These are phyloP conservation scores for Mycena pura DNA, from an alignment of 768 basidiomycete genomes.

Conservation along the genomic window DNA sequence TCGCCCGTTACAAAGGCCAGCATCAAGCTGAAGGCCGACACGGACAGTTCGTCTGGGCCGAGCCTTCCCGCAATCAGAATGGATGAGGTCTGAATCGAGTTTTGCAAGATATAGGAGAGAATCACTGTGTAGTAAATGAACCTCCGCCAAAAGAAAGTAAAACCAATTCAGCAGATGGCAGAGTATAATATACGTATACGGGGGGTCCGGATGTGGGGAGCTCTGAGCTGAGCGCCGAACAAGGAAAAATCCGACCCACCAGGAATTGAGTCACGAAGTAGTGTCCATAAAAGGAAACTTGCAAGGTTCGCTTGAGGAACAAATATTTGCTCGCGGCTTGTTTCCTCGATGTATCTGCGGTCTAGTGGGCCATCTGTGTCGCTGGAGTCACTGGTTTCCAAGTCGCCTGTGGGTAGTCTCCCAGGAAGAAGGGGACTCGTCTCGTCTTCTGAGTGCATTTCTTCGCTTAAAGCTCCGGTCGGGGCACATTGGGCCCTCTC, in stretches of 20 bases:
- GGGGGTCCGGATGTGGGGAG: background rate
- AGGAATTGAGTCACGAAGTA: slow-evolving; percentile 64
- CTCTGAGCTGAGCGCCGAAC: background rate
- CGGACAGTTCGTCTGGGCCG: slow-evolving; percentile 73
- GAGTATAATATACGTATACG: too few species aligned
- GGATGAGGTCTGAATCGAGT: slow-evolving; percentile 73
- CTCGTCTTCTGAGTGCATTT: slow-evolving; percentile 34
- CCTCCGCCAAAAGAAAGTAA: too few species aligned
- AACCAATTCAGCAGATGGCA: too few species aligned
- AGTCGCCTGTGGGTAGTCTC: background rate
- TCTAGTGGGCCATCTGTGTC: background rate
- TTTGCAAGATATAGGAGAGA: slow-evolving; percentile 74
- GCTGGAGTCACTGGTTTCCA: background rate
- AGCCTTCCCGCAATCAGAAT: slow-evolving; percentile 70
- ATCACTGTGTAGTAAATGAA: slow-evolving; percentile 59
- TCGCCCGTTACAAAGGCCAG: slow-evolving; percentile 80
- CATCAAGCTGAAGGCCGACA: slow-evolving; percentile 78
- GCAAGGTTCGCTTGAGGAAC: background rate
- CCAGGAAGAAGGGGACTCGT: slow-evolving; percentile 37
- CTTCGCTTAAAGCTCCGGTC: background rate
- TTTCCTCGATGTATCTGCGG: background rate
- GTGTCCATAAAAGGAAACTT: slow-evolving; percentile 48
- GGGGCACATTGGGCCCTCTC: background rate
- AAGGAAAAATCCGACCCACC: slow-evolving; percentile 42
- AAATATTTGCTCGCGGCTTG: background rate